Base-by-base conservation (phyloP, 352 stramenopile genomes). In the Globisporangium yorkense region DNA sequence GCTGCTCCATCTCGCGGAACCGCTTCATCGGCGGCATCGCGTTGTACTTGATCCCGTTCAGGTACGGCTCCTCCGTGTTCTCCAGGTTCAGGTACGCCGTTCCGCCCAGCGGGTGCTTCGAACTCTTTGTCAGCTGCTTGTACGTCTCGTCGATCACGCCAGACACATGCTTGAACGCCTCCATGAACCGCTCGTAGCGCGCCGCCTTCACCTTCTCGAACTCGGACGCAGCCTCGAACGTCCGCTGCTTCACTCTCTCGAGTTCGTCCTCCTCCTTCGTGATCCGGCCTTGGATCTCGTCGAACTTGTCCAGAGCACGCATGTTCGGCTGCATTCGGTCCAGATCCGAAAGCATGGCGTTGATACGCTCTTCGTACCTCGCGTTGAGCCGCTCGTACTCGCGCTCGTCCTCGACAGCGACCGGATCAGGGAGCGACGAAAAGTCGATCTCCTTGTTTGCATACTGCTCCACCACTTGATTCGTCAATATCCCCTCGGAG, bases 21-120 rank as follows among this genome's bases (percentile, higher is more conserved):
- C 97, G 88, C 75, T 99, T 99, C 87, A 98, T 99, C 4, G 97
- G 97, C 24, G 97, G 97, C 96, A 99, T 99, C 0, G 97, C 98
- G 63, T 97, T 99, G 88, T 99, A 99, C 79, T 99, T 99, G 67
- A 99, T 93, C 8, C 97, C 97, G 51, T 88, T 95, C n/a, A 98
- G 68, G 67, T 98, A 99, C 21, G 98, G 97, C 63, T 99, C 97
- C 57, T 95, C 85, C 0, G 77, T 81, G 51, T 93, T 93, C 55
- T 95, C 85, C n/a, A 95, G 53, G 51, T 77, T 92, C 33, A 95
- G 61, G 49, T 93, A 92, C 16, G 85, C 85, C 1, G 85, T 95
- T 9, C 85, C 85, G 31, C 85, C 85, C 1, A 99, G 67, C 18
- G 96, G 95, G 70, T 99, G 96, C 70, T 99, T 99, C 21, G 84